Base-by-base conservation (phyloP, 2,329 filamentous ascomycete genomes). In the Tolypocladium tundrense region DNA sequence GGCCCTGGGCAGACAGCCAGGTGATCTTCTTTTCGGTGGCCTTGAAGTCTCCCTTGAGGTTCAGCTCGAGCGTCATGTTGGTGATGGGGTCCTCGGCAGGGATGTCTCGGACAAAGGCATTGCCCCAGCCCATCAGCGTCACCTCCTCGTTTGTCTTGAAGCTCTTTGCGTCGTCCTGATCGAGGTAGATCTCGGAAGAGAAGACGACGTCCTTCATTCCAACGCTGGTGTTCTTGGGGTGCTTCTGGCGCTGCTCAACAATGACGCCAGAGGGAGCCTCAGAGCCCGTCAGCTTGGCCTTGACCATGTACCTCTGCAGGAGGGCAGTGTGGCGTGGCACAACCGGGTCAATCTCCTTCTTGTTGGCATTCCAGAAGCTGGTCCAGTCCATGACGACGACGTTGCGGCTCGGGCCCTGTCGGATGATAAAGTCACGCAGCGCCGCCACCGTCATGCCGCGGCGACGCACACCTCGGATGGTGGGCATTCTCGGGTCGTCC, bases 91-190 rank as follows among this genome's bases (percentile, higher is more conserved):
- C 78, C 21, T 74, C 72, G 37, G 76, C 73, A 53, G 82, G 78
- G 61, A 90, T 84, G 60, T 85, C 84, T 57, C 86, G 83, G 31
- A 94, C 88, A 63, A 91, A 83, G 14, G 88, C 90, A 68, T 96
- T 95, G 65, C 93, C 94, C 93, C 93, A 97, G 72, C 88, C 88
- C 93, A 97, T 97, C 48, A 97, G 80, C 0, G 93, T 97, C 67
- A 97, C 90, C 73, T 97, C 92, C 77, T 97, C 93, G 68, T 88
- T 86, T 60, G 88, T 80, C 66, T 85, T 88, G 75, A 97, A 95
- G 33, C 82, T 82, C 70, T 87, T 87, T 61, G 88, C 90, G 67
- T 97, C 93, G 52, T 81, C 88, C 74, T 97, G 93, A 70, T 97
- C 93, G 56, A 97, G 77, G 60, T 94, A 77, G 63, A 97, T 79